Base-by-base conservation (phyloP, 2,329 filamentous ascomycete genomes). In the Rhynchosporium agropyri region DNA sequence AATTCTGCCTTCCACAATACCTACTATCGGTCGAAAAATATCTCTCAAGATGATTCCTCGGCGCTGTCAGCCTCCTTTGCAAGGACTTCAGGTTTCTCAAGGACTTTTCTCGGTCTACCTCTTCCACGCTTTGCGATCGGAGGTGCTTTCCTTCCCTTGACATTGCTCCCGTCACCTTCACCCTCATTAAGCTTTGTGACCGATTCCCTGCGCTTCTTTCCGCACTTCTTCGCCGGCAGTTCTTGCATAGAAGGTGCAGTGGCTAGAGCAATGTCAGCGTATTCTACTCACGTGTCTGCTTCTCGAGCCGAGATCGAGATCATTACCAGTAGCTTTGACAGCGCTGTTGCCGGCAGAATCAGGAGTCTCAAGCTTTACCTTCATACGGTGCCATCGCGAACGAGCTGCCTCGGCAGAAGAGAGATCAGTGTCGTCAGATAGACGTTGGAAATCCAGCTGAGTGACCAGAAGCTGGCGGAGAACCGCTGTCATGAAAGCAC, bases 331-430 rank as follows among this genome's bases (percentile, higher is more conserved):
- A 38, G 50, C 13, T 10, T 53, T 53, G 15, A 31, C 38, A 4
- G 31, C 31, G 13, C 13, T 40, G 15, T 7, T 33, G 13, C n/a
- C 15, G 8, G 33, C 29, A 38, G 33, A 38, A 0, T 40, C 50
- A 10, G 13, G 20, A 12, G 5, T 26, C n/a, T 56, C 53, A 29
- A 56, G 40, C 4, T 56, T 56, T 3, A 12, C 20, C 4, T 56
- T 56, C 53, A 56, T 43, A n/a, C 53, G 53, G 9, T 38, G 36
- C 53, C 38, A 56, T 56, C 53, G 36, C 8, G 53, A 56, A 8
- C 53, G 53, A 42, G 53, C 53, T 15, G 53, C 53, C 7, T 56
- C 53, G 4, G 53, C 38, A 7, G 38, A 43, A 9, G 53, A 43
- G 13, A 56, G 53, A 42, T 26, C 38, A 1, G 28, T 56, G 38